Evolutionary conservation across 2,329 filamentous ascomycete genomes (phyloP).

Genomic region (Knufia petricola): DNA sequence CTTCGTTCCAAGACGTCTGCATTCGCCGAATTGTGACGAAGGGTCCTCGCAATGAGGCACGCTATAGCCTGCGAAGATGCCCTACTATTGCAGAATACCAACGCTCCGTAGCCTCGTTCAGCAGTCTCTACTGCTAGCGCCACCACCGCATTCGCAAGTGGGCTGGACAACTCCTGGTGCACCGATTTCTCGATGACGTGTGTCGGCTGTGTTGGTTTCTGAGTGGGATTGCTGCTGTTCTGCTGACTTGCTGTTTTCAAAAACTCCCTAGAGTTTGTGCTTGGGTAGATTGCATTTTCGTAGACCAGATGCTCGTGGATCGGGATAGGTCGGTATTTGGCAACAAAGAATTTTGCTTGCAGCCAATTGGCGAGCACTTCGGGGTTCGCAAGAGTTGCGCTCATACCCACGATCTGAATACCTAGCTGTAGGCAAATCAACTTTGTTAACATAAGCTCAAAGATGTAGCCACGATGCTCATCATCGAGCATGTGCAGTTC

Average conservation of each 20-base stretch:
- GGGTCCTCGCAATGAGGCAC: constrained; percentile 55
- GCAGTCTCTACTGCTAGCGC: constrained; percentile 61
- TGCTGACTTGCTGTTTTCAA: constrained; percentile 50
- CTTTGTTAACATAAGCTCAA: constrained; percentile 67
- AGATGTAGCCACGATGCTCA: constrained; percentile 62
- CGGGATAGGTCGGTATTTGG: constrained; percentile 63
- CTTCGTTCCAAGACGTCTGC: constrained; percentile 47
- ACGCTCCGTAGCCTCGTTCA: constrained; percentile 56
- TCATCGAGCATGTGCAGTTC: constrained; percentile 79
- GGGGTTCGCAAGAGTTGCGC: constrained; percentile 66
- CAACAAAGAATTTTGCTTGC: constrained; percentile 60
- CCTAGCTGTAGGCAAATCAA: constrained; percentile 53
- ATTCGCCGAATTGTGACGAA: constrained; percentile 45
- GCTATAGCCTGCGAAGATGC: constrained; percentile 59
- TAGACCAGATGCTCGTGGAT: constrained; percentile 66
- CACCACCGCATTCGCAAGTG: constrained; percentile 61
- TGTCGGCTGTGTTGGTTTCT: constrained; percentile 25
- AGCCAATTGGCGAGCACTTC: constrained; percentile 61
- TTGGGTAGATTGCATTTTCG: constrained; percentile 57
- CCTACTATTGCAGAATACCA: constrained; percentile 66
- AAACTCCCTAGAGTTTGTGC: constrained; percentile 48
- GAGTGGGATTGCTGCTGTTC: constrained; percentile 27
- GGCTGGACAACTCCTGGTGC: constrained; percentile 53
- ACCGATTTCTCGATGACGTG: constrained; percentile 45
- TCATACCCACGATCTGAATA: constrained; percentile 69